These are phyloP conservation scores for Paraurostyla sp. DNA, from an alignment of 73 alveolate genomes.

Conservation along the genomic window DNA sequence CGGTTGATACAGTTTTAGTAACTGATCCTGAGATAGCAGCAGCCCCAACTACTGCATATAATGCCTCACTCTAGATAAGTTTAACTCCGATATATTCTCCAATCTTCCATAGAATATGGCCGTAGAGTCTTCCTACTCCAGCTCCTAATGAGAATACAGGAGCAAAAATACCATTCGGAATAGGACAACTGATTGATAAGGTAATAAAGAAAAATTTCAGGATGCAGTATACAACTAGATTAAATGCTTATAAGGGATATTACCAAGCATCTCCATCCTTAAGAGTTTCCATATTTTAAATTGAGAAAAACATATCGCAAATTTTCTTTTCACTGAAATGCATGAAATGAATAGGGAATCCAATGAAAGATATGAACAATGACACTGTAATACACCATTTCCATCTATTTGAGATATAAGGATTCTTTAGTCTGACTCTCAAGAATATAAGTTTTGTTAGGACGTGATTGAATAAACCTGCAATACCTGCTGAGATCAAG, in stretches of 20 bases:
- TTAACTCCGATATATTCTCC: conserved; percentile 37
- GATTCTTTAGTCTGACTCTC: conserved; percentile 60
- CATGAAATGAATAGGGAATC: conserved; percentile 38
- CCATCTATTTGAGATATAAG: conserved; percentile 49
- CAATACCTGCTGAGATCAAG: conserved; percentile 81
- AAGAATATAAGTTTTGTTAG: conserved; percentile 54
- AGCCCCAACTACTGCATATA: conserved; percentile 85
- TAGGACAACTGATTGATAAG: conserved; percentile 78
- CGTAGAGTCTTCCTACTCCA: conserved; percentile 89
- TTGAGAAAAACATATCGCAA: conserved; percentile 40
- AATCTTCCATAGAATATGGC: conserved; percentile 70
- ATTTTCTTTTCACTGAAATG: conserved; percentile 54
- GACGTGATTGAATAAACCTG: conserved; percentile 72
- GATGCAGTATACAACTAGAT: conserved; percentile 64
- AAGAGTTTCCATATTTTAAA: neutral
- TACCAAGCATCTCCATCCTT: neutral
- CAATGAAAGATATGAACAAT: conserved; percentile 4
- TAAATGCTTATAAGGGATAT: neutral
- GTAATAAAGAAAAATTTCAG: conserved; percentile 62
- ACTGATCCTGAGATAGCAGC: conserved; percentile 90
- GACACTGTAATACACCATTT: conserved; percentile 42
- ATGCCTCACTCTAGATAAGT: conserved; percentile 49
- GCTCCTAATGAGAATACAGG: conserved; percentile 92
- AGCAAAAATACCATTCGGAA: conserved; percentile 91
- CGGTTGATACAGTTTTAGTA: conserved; percentile 92